Evolutionary conservation across 1,284 basidiomycete genomes (phyloP), one percentile per base, ranked within the genome.

Genomic region (Apiotrichum akiyoshidainum): DNA sequence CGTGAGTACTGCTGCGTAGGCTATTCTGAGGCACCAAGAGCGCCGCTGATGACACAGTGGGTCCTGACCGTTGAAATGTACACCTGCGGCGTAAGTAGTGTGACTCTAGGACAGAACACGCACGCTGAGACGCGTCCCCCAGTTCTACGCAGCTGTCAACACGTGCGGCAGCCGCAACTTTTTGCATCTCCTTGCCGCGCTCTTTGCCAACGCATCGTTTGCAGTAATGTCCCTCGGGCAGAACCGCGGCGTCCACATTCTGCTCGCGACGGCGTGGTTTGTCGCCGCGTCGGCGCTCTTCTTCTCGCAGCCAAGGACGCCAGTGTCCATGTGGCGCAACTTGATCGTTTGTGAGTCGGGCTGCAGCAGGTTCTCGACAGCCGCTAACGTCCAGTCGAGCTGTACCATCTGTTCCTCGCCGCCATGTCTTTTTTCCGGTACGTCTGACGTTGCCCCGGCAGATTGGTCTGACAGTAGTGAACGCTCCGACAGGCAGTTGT

Each of bases 191-290:
- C 47, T 57, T 26, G 55, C 52, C 2, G 34, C 46, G 5, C 52
- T 63, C n/a, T 59, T 57, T 64, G 88, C 85, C 13, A 75, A 89
- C 22, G 88, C 89, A 67, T 86, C 85, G 0, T 84, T 92, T 46
- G 88, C 85, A 2, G 75, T 92, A 10, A 88, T 92, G 68, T 89
- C 88, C 4, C 74, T 92, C 54, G 84, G 86, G 65, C 78, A 87
- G 66, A 84, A 86, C 58, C 82, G 90, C n/a, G 75, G 88, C 44
- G 82, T 84, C n/a, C 86, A 87, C 1, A 77, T 86, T 46, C 54
- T 85, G 35, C 86, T 85, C 11, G 83, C 85, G 0, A 50, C 83
- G 9, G 67, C 64, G 8, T 80, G 80, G 51, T 85, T 87, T 73
- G 83, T 86, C 61, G 19, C 53, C 8, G 45, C 16, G 67, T 35